Conservation (phyloP, 108 stramenopile genomes). For the Fragilariopsis cylindrus region DNA sequence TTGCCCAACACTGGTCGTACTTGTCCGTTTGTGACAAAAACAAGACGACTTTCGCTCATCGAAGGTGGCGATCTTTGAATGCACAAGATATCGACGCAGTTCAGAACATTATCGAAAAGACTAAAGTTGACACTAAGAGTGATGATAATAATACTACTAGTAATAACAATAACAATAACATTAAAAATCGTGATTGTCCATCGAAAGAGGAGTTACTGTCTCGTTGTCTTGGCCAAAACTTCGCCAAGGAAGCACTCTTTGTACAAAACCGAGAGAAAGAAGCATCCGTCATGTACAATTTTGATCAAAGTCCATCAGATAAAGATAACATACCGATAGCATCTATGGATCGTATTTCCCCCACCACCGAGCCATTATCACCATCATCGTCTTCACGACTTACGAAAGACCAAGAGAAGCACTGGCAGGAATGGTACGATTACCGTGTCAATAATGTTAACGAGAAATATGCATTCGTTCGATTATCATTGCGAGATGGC, state of each 20-base stretch:
- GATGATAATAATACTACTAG: neutral
- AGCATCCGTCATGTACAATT: conserved; percentile 5
- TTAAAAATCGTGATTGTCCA: neutral
- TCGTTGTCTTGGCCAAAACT: neutral
- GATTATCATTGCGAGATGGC: conserved; percentile 8
- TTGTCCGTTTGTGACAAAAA: conserved; percentile 5
- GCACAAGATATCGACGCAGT: neutral
- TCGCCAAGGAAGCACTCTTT: conserved; percentile 12
- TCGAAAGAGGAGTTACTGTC: neutral
- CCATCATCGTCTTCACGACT: neutral
- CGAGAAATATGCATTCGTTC: conserved; percentile 2
- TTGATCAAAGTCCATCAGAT: neutral
- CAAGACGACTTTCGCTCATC: neutral
- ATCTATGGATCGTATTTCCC: neutral
- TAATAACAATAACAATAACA: neutral
- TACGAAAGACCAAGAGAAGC: neutral
- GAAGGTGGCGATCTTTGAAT: neutral
- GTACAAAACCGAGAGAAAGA: conserved; percentile 12
- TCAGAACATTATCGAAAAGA: neutral
- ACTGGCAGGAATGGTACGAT: conserved; percentile 14
- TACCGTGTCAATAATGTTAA: conserved; percentile 1
- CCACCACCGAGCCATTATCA: neutral
- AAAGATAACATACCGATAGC: neutral
- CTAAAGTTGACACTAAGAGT: neutral
- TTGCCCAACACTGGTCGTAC: conserved; percentile 3